Evolutionary conservation across 2,329 filamentous ascomycete species (phyloP).

Genomic region (Trichoderma koningii): DNA sequence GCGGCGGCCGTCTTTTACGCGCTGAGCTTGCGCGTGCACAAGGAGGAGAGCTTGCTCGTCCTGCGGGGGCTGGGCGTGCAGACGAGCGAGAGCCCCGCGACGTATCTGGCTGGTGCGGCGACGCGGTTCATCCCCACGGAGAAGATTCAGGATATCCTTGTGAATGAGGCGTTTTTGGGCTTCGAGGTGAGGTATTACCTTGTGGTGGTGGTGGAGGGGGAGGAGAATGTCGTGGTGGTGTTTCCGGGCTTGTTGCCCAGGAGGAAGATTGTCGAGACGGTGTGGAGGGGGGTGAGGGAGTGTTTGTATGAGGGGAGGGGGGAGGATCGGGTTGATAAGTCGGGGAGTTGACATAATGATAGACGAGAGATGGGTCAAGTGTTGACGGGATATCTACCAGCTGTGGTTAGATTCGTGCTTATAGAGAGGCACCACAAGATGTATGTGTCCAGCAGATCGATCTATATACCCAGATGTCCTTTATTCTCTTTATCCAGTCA

Average conservation of each 20-base stretch:
- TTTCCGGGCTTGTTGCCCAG: conserved; percentile 81
- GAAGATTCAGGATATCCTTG: conserved; percentile 87
- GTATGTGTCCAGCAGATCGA: background rate
- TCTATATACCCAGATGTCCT: background rate
- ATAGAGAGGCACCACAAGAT: too few species aligned
- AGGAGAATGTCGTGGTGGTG: conserved; percentile 88
- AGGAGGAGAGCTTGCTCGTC: conserved; percentile 83
- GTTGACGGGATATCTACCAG: background rate
- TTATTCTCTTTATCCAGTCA: background rate
- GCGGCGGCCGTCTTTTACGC: conserved; percentile 46
- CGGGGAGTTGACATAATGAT: background rate
- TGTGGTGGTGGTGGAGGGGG: conserved; percentile 84
- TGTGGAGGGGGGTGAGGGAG: conserved; percentile 82
- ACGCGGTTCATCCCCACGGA: conserved; percentile 80
- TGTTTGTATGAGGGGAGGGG: conserved; percentile 68
- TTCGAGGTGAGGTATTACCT: conserved; percentile 91
- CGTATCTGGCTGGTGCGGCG: conserved; percentile 58
- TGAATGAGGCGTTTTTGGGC: conserved; percentile 91
- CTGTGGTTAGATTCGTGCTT: background rate
- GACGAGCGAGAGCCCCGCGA: conserved; percentile 65
- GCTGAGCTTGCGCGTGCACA: conserved; percentile 51
- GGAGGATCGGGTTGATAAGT: conserved; percentile 37
- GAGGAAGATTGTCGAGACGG: conserved; percentile 74
- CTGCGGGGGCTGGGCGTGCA: conserved; percentile 89
- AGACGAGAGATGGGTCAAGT: background rate